These are phyloP conservation scores for Ramaria sp. DNA, from an alignment of 768 basidiomycete genomes.

Conservation along the genomic window DNA sequence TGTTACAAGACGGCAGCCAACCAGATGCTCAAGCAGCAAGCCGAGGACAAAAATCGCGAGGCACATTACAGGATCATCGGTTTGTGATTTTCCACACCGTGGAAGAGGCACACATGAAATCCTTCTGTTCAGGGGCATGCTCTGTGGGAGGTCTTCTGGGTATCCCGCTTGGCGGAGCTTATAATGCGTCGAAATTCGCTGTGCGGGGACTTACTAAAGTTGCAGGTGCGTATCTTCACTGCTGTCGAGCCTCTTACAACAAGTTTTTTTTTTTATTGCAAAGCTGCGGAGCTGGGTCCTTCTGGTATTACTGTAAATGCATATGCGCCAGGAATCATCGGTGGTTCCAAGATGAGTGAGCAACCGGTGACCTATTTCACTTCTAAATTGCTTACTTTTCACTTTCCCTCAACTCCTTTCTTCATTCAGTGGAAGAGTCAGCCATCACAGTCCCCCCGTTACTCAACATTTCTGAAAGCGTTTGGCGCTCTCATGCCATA, in stretches of 20 bases:
- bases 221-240: conserved; percentile 9
- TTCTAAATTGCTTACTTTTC: neutral
- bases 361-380: too few species aligned
- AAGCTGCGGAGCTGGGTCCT: conserved; percentile 16
- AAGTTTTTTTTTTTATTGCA: neutral
- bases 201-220: conserved; percentile 24
- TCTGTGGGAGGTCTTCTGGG: conserved; percentile 11
- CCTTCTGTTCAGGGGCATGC: conserved; percentile 1
- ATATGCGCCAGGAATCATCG: conserved; percentile 18
- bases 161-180: conserved; percentile 12
- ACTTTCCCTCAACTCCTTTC: neutral
- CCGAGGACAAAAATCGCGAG: neutral
- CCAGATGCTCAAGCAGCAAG: conserved; percentile 24
- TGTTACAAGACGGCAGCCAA: conserved; percentile 23
- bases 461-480: neutral
- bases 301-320: conserved; percentile 19
- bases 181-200: conserved; percentile 24
- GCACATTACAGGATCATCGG: conserved; percentile 7
- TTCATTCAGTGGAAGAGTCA: neutral
- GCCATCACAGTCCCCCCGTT: neutral
- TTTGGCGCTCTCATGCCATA: neutral
- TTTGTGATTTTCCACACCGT: neutral
- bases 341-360: conserved; percentile 15
- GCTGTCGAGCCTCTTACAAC: neutral
- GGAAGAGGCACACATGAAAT: neutral